These are phyloP conservation scores for Cokeromyces recurvatus DNA, from an alignment of 371 early-diverging fungal genomes.

Conservation along the genomic window DNA sequence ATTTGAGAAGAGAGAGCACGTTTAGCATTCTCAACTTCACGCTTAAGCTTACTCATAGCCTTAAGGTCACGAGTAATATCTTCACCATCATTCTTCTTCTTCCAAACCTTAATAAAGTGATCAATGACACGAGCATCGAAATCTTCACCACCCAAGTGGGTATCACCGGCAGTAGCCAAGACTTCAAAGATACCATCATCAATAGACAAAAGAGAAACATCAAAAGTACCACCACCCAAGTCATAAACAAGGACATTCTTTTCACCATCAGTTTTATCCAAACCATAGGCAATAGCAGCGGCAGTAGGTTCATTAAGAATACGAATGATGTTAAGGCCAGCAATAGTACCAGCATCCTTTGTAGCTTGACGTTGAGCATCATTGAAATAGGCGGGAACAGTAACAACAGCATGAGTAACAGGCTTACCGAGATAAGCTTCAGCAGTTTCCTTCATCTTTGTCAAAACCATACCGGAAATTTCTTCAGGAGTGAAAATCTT, in stretches of 20 bases:
- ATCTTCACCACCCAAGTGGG: slow-evolving; percentile 95
- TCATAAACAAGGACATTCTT: slow-evolving; percentile 85
- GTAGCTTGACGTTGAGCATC: slow-evolving; percentile 83
- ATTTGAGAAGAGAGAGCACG: slow-evolving; percentile 83
- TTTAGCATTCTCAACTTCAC: slow-evolving; percentile 89
- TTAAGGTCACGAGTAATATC: slow-evolving; percentile 71
- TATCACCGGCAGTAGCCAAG: slow-evolving; percentile 86
- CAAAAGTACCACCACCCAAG: slow-evolving; percentile 96
- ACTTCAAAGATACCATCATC: slow-evolving; percentile 88
- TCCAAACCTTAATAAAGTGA: slow-evolving; percentile 71
- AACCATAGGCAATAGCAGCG: slow-evolving; percentile 93
- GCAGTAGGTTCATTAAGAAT: slow-evolving; percentile 96
- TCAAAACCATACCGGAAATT: slow-evolving; percentile 93
- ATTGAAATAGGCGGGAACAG: slow-evolving; percentile 92
- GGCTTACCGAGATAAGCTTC: slow-evolving; percentile 90
- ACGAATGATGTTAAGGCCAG: slow-evolving; percentile 72
- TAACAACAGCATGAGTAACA: slow-evolving; percentile 81
- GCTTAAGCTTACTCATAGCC: slow-evolving; percentile 83
- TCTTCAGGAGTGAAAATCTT: slow-evolving; percentile 95
- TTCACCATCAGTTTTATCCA: slow-evolving; percentile 67
- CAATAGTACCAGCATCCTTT: slow-evolving; percentile 77
- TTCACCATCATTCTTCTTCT: slow-evolving; percentile 68
- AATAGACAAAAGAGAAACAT: slow-evolving; percentile 87
- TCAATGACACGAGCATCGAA: slow-evolving; percentile 86
- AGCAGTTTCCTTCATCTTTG: slow-evolving; percentile 79